phyloP scores from a whole-genome alignment of 345 rosid genomes.

The Rhizophora apiculata region DNA sequence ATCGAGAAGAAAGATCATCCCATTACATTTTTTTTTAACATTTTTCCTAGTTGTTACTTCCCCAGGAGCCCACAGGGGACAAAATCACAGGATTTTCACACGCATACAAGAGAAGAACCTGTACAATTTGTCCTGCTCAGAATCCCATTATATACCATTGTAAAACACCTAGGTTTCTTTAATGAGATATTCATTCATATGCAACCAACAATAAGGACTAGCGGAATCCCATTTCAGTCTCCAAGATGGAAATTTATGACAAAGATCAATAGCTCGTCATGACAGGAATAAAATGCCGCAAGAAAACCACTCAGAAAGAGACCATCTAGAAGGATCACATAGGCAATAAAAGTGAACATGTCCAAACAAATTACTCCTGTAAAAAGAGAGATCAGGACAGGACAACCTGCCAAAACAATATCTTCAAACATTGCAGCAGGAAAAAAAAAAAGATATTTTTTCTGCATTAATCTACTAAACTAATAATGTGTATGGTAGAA shows the following conservation, averaged over 20 bases:
- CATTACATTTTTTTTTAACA: not conserved
- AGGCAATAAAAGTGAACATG: slow-evolving; percentile 14
- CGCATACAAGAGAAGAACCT: not conserved
- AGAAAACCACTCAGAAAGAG: slow-evolving; percentile 31
- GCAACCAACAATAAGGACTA: not conserved
- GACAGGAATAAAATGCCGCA: slow-evolving; percentile 7
- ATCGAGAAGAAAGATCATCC: not conserved
- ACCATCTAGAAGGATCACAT: slow-evolving; percentile 38
- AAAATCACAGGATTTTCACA: not conserved
- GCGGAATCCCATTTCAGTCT: slow-evolving; percentile 1
- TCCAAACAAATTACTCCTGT: slow-evolving; percentile 14
- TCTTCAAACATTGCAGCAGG: not conserved
- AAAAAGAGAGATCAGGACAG: slow-evolving; percentile 13
- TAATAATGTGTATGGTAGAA: not conserved
- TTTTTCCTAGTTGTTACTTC: too few species aligned
- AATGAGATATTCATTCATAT: not conserved
- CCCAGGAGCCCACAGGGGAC: too few species aligned
- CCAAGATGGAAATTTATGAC: slow-evolving; percentile 15
- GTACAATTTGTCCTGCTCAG: not conserved
- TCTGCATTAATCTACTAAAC: not conserved
- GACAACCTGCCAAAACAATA: not conserved
- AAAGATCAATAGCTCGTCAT: slow-evolving; percentile 8
- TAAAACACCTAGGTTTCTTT: slow-evolving; percentile 5
- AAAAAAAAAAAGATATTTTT: not conserved
- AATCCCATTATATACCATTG: not conserved